These are phyloP conservation scores for Globisporangium nagaii DNA, from an alignment of 352 stramenopile genomes.

Conservation along the genomic window DNA sequence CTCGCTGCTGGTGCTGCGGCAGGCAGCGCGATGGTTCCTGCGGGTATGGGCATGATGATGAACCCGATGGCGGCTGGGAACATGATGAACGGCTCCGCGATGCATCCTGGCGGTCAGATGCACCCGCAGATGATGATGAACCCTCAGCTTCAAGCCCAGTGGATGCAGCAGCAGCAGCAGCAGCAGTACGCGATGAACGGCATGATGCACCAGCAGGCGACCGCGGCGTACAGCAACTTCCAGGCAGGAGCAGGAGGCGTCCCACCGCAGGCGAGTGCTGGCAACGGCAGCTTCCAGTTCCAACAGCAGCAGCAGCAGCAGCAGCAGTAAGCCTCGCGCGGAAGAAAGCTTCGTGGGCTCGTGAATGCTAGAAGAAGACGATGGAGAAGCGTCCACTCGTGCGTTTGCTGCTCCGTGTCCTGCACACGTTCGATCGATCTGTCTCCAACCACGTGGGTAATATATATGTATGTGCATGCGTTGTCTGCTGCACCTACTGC, in stretches of 20 bases:
- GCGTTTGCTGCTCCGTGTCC: background rate
- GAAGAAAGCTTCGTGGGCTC: too few species aligned
- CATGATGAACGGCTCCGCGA: constrained; percentile 24
- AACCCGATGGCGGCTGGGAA: constrained; percentile 28
- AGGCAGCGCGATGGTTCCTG: constrained; percentile 6
- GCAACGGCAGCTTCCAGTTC: constrained; percentile 2
- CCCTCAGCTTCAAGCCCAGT: constrained; percentile 32
- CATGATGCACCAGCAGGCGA: constrained; percentile 9
- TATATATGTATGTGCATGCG: background rate
- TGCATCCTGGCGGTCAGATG: constrained; percentile 34
- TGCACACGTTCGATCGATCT: too few species aligned
- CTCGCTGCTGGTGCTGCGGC: constrained; percentile 11
- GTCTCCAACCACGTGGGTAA: background rate
- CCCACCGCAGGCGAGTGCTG: background rate
- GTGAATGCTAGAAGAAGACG: too few species aligned
- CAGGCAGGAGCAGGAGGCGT: background rate
- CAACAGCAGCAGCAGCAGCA: background rate
- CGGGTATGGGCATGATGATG: constrained; percentile 27
- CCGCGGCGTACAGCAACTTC: constrained; percentile 8
- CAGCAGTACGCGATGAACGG: constrained; percentile 10
- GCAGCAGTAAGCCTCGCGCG: background rate
- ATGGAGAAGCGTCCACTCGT: too few species aligned
- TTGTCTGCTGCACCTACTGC: too few species aligned
- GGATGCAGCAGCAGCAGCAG: constrained; percentile 14
- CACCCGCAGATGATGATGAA: constrained; percentile 24